Evolutionary conservation across 1,284 basidiomycete genomes (phyloP).

Genomic region (Kalmanozyma brasiliensis): DNA sequence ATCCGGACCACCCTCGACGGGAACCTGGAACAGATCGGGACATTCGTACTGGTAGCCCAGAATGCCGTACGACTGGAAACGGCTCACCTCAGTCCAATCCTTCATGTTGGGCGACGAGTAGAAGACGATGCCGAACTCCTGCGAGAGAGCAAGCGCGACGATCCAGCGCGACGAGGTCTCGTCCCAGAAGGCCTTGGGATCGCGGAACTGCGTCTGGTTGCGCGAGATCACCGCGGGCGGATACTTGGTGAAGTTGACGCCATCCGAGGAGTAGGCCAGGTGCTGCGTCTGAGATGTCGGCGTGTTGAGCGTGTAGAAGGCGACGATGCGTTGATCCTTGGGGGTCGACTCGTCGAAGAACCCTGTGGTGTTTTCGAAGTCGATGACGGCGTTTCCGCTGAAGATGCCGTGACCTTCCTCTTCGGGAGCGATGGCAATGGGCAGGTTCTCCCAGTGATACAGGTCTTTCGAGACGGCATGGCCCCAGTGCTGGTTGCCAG

Average conservation of each 20-base stretch:
- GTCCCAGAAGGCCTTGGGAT: conserved; percentile 70
- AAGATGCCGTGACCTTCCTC: conserved; percentile 65
- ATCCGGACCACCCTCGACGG: conserved; percentile 60
- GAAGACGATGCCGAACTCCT: conserved; percentile 68
- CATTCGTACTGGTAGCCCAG: conserved; percentile 69
- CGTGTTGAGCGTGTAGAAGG: conserved; percentile 70
- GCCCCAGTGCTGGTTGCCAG: conserved; percentile 71
- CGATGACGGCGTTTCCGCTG: conserved; percentile 69
- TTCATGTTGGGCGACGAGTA: conserved; percentile 69
- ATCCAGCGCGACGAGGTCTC: conserved; percentile 67
- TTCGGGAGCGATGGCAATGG: conserved; percentile 65
- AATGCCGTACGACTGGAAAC: conserved; percentile 64
- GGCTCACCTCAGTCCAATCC: conserved; percentile 68
- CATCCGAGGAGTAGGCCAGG: conserved; percentile 69
- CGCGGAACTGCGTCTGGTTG: conserved; percentile 68
- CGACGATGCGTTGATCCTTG: conserved; percentile 67
- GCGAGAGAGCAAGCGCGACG: conserved; percentile 68
- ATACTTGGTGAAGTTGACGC: conserved; percentile 69
- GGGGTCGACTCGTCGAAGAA: conserved; percentile 68
- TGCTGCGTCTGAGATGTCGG: conserved; percentile 67
- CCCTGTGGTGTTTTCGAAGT: conserved; percentile 70
- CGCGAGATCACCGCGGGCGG: conserved; percentile 66
- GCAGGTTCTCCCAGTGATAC: conserved; percentile 70
- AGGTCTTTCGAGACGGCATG: conserved; percentile 70
- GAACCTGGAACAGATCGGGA: conserved; percentile 65